Evolutionary conservation across 129 eudicot genomes (phyloP).

Genomic region (Artemisia annua): DNA sequence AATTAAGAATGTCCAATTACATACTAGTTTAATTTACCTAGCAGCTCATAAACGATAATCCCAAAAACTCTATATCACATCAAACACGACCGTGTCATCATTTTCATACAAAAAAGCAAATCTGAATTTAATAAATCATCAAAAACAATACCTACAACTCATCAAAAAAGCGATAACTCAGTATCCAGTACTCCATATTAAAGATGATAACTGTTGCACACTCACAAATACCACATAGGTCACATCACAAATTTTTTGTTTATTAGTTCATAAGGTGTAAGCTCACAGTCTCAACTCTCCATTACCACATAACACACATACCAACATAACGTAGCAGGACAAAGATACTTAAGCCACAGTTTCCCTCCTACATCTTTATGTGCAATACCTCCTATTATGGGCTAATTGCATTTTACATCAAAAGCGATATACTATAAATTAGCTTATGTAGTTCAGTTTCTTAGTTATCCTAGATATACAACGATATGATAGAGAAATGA

Average conservation of each 20-base stretch:
- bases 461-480: neutral
- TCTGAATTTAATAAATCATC: too few relatives aligned
- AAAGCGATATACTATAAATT: neutral
- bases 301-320: too few relatives aligned
- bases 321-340: too few relatives aligned
- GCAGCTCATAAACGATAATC: neutral
- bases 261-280: too few relatives aligned
- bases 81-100: neutral
- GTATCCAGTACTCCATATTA: too few relatives aligned
- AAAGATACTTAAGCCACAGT: too few relatives aligned
- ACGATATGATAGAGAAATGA: neutral
- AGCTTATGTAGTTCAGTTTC: neutral
- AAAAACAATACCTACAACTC: too few relatives aligned
- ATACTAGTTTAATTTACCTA: neutral
- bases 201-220: too few relatives aligned
- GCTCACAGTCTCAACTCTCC: too few relatives aligned
- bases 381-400: neutral
- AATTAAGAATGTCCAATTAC: neutral
- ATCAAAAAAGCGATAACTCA: too few relatives aligned
- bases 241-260: too few relatives aligned
- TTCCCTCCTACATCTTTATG: neutral
- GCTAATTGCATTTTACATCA: neutral
- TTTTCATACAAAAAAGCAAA: neutral
- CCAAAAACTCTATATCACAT: neutral
- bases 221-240: too few relatives aligned